Evolutionary conservation across 1,284 basidiomycete genomes (phyloP).

Genomic region (Trametes polyzona): DNA sequence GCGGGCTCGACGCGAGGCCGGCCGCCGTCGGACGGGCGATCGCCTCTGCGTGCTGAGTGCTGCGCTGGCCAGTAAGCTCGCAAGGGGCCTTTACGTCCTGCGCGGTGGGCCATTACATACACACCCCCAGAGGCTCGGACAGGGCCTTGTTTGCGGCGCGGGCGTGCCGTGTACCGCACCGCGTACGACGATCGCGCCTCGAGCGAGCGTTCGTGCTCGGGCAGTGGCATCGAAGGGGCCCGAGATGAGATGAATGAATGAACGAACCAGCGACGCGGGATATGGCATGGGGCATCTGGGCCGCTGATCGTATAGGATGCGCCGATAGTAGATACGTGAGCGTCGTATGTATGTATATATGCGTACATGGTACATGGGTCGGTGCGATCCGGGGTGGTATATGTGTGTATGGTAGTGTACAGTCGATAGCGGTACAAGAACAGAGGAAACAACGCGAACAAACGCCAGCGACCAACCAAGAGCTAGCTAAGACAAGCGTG

Average conservation of each 20-base stretch:
- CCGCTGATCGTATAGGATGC: not conserved
- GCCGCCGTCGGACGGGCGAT: not conserved
- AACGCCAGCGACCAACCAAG: not conserved
- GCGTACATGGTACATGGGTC: not conserved
- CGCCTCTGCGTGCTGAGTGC: too few species aligned
- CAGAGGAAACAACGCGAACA: not conserved
- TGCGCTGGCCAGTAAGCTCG: not conserved
- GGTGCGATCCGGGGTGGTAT: not conserved
- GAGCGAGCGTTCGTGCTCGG: too few species aligned
- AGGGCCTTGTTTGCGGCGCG: too few species aligned
- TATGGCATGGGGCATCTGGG: not conserved
- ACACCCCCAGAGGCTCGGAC: too few species aligned
- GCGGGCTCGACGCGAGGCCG: too few species aligned
- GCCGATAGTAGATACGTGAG: not conserved
- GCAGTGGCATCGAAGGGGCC: too few species aligned
- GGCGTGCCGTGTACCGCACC: too few species aligned
- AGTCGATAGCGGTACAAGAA: conserved; percentile 1
- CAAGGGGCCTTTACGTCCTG: not conserved
- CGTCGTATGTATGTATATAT: not conserved
- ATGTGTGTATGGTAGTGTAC: conserved; percentile 1
- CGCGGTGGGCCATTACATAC: too few species aligned
- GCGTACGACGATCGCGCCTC: too few species aligned
- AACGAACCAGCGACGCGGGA: too few species aligned
- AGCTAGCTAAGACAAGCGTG: not conserved
- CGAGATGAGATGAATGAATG: too few species aligned